phyloP scores from a whole-genome alignment of 2,329 filamentous ascomycete species.

The Xylariaceae sp. region DNA sequence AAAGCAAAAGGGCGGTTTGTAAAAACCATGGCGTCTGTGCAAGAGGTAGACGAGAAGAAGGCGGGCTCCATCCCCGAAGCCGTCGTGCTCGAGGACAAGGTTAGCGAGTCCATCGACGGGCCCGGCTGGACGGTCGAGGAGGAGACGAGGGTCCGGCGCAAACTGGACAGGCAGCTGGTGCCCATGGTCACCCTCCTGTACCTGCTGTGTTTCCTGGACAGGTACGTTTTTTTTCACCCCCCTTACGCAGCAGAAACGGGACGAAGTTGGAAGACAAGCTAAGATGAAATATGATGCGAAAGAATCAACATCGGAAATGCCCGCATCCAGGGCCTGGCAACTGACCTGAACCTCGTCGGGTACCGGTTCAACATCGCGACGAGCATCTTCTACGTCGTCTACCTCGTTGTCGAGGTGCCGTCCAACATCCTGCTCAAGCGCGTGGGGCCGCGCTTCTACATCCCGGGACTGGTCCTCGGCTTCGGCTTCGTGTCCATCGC shows the following conservation, averaged over 20 bases:
- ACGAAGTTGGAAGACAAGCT: constrained; percentile 3
- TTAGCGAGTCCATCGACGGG: constrained; percentile 22
- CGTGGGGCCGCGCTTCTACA: constrained; percentile 46
- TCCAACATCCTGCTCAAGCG: constrained; percentile 51
- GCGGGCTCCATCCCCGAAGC: constrained; percentile 21
- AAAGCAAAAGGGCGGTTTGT: too few relatives aligned
- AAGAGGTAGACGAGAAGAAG: constrained; percentile 20
- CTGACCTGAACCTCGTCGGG: constrained; percentile 43
- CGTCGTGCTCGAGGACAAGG: constrained; percentile 25
- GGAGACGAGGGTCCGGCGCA: constrained; percentile 43
- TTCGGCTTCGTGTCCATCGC: constrained; percentile 52
- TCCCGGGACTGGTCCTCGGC: constrained; percentile 48
- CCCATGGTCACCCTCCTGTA: constrained; percentile 49
- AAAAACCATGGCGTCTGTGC: constrained; percentile 23
- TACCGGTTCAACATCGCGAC: constrained; percentile 52
- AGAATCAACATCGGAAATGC: constrained; percentile 48
- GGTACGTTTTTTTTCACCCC: constrained; percentile 16
- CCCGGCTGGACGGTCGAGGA: constrained; percentile 46
- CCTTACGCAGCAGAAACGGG: constrained; percentile 15
- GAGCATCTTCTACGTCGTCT: constrained; percentile 54
- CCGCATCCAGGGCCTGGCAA: constrained; percentile 47
- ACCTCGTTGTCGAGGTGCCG: constrained; percentile 50
- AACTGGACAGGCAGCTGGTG: constrained; percentile 48
- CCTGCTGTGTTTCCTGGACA: constrained; percentile 45
- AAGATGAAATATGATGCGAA: too few relatives aligned